These are phyloP conservation scores for Pelargonium nanum DNA, from an alignment of 345 rosid genomes.

Conservation along the genomic window DNA sequence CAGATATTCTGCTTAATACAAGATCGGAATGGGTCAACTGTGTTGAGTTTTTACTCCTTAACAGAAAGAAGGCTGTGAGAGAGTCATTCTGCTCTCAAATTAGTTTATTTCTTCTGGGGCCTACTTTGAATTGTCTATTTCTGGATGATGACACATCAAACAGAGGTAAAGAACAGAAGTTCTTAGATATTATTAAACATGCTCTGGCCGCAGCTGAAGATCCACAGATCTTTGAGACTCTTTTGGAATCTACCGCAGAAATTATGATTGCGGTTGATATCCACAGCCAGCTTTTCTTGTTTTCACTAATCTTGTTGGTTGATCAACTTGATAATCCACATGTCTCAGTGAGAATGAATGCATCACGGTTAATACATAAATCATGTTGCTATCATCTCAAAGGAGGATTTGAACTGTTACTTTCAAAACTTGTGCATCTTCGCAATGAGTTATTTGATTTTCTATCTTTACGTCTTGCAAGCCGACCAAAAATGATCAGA, in stretches of 20 bases:
- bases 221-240: constrained; percentile 59
- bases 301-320: constrained; percentile 59
- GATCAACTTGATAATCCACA: constrained; percentile 79
- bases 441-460: constrained; percentile 54
- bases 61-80: constrained; percentile 58
- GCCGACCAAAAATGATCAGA: constrained; percentile 53
- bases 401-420: constrained; percentile 59
- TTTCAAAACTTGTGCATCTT: constrained; percentile 48
- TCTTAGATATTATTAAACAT: constrained; percentile 48
- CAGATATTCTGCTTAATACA: constrained; percentile 35
- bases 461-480: constrained; percentile 51
- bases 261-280: constrained; percentile 65
- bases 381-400: constrained; percentile 63
- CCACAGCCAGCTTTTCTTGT: constrained; percentile 51
- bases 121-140: constrained; percentile 46
- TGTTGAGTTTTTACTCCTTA: constrained; percentile 49
- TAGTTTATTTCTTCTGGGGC: constrained; percentile 43
- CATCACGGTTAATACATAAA: constrained; percentile 60
- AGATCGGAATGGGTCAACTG: constrained; percentile 63
- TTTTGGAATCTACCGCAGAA: constrained; percentile 64
- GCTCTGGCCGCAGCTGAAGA: constrained; percentile 52
- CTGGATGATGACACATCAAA: constrained; percentile 22
- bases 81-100: constrained; percentile 81
- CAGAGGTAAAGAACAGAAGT: constrained; percentile 32
- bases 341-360: constrained; percentile 52